Evolutionary conservation across 257 asterid genomes (phyloP), one percentile per base, ranked within the genome.

Genomic region (Gentiana macrophylla): DNA sequence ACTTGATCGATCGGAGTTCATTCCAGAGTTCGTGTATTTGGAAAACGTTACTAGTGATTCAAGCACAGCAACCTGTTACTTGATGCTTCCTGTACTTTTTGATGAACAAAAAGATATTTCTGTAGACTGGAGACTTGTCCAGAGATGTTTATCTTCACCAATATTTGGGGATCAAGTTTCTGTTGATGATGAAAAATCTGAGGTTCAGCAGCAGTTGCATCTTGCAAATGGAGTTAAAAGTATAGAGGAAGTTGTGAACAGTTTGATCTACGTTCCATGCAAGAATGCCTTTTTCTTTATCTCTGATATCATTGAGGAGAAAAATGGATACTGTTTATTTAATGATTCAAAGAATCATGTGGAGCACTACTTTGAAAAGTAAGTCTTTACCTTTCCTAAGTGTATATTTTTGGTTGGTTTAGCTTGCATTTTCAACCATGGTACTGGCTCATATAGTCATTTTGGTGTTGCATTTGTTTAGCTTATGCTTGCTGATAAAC

Each of bases 231-330:
- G 94, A 66, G 61, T 67, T 59, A 70, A 68, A 69, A 81, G 78
- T 49, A 37, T 63, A 49, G 59, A 75, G 62, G 94, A 92, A 67
- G 73, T 80, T 54, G 70, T 75, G 58, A 72, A 77, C 72, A 85
- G 99, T 79, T 80, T 88, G 87, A 90, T 87, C 50, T 92, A 85
- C 67, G 88, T 81, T 60, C 94, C 94, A 45, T 78, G 85, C 81
- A 92, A 66, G 72, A 49, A 67, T 35, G 76, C 59, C 35, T 92
- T 84, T 77, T 88, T 72, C 84, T 88, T 92, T 69, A 71, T 92
- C 62, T 69, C 91, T 67, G 99, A 77, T 54, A 75, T 85, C 71
- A 58, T 77, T 56, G 57, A 37, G n/a, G 74, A 71, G 56, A 78
- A 65, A 69, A 78, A 74, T 67, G 94, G 83, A 61, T 67, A 74